These are phyloP conservation scores for Erysimum cheiranthoides DNA, from an alignment of 345 rosid genomes.

Conservation along the genomic window DNA sequence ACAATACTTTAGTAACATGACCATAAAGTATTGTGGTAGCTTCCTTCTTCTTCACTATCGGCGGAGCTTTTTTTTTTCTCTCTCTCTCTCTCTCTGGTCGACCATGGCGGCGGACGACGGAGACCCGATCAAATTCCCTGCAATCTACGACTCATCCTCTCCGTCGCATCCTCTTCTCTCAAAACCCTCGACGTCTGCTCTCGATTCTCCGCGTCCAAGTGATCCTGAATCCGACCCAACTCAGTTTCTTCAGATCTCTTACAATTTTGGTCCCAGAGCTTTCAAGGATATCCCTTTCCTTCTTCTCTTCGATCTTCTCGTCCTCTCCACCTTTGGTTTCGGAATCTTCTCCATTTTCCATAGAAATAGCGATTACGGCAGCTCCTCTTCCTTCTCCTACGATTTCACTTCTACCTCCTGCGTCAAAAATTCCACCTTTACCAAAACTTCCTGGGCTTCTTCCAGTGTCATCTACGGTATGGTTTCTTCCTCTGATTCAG, in stretches of 20 bases:
- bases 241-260: constrained; percentile 90
- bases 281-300: constrained; percentile 82
- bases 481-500: constrained; percentile 46
- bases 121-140: constrained; percentile 46
- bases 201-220: constrained; percentile 47
- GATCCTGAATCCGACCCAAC: constrained; percentile 63
- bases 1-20: too few species aligned
- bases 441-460: constrained; percentile 35
- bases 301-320: constrained; percentile 65
- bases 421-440: constrained; percentile 46
- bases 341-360: constrained; percentile 78
- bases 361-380: constrained; percentile 57
- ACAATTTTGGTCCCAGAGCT: constrained; percentile 70
- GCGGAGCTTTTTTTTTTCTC: constrained; percentile 37
- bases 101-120: constrained; percentile 70
- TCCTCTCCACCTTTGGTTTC: constrained; percentile 68
- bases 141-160: constrained; percentile 56
- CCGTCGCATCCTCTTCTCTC: constrained; percentile 77
- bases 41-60: constrained; percentile 12
- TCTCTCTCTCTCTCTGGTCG: constrained; percentile 11
- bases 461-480: not conserved
- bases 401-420: constrained; percentile 65
- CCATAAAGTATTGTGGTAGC: too few species aligned
- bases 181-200: constrained; percentile 54
- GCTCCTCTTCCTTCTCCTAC: constrained; percentile 61